Percentiles rank a stretch among this genome's conserved stretches.
Evolutionary conservation across 2,329 filamentous ascomycete species (phyloP).

Genomic region (Aspergillus versicolor): DNA sequence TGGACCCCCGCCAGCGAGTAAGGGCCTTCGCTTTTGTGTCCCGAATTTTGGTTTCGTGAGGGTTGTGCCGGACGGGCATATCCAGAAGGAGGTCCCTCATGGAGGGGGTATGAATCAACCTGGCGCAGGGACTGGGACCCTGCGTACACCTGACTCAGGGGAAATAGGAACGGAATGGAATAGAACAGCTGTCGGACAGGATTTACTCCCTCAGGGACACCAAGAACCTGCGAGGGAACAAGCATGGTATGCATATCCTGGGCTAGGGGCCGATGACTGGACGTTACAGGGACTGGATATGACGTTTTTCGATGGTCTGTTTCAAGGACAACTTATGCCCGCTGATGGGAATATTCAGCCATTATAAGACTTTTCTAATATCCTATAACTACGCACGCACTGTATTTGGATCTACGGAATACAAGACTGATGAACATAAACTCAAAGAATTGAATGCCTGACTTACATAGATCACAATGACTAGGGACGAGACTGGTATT

Average conservation of each 20-base stretch:
- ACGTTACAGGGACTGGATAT: slow-evolving; percentile 9
- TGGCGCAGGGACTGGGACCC: not conserved
- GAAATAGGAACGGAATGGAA: not conserved
- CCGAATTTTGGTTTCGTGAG: slow-evolving; percentile 46
- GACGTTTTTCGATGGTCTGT: slow-evolving; percentile 7
- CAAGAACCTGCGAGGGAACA: not conserved
- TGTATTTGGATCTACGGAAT: no score
- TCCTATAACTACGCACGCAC: no score
- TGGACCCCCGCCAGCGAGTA: not conserved
- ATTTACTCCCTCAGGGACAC: not conserved
- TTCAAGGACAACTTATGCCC: not conserved
- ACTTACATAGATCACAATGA: no score
- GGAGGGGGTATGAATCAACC: not conserved
- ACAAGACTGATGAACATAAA: no score
- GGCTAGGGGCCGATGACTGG: slow-evolving; percentile 1
- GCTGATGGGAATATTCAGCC: no score
- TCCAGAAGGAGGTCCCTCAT: not conserved
- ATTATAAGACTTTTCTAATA: no score
- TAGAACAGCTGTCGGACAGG: not conserved
- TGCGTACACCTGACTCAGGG: not conserved
- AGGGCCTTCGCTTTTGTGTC: slow-evolving; percentile 39
- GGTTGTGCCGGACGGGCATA: slow-evolving; percentile 25
- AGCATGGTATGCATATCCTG: not conserved
- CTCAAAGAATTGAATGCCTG: no score
- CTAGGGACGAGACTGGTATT: no score